Percentiles rank a stretch among this genome's conserved stretches.
phyloP scores from a whole-genome alignment of 208 protist genomes.

The Trypanosoma platydactyli region DNA sequence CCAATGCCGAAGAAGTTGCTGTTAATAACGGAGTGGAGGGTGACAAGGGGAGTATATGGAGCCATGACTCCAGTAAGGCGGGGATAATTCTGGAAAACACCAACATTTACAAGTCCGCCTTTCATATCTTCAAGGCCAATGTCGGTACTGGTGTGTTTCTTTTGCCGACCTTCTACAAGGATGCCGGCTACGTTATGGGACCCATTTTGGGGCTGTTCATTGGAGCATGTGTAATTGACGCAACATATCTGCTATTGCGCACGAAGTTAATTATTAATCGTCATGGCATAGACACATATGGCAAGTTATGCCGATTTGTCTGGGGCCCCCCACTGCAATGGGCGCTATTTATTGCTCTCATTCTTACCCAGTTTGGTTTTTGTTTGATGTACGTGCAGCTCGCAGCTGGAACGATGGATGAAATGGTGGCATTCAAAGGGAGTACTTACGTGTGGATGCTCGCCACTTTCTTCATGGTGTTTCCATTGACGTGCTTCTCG shows the following conservation, averaged over 20 bases:
- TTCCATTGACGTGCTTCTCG: conserved; percentile 25
- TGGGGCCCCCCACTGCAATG: conserved; percentile 18
- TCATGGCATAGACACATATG: conserved; percentile 21
- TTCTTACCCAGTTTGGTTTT: conserved; percentile 37
- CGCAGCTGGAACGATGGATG: conserved; percentile 20
- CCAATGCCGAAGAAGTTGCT: too few species aligned
- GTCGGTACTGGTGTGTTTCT: conserved; percentile 34
- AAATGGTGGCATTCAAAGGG: conserved; percentile 16
- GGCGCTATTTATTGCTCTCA: conserved; percentile 20
- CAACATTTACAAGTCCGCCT: conserved; percentile 31
- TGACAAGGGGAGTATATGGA: too few species aligned
- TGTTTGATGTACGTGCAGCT: conserved; percentile 33
- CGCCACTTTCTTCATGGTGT: conserved; percentile 19
- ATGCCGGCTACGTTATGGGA: conserved; percentile 19
- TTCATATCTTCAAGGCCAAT: conserved; percentile 42
- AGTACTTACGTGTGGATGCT: conserved; percentile 16
- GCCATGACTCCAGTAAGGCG: background rate
- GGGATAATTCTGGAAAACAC: conserved; percentile 22
- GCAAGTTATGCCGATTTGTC: conserved; percentile 14
- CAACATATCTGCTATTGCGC: conserved; percentile 21
- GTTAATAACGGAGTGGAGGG: too few species aligned
- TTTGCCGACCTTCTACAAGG: conserved; percentile 22
- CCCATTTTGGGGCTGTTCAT: conserved; percentile 10
- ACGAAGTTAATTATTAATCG: conserved; percentile 20
- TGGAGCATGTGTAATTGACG: conserved; percentile 24